Conservation (phyloP, 2,329 filamentous ascomycete genomes). For the Truncatella angustata region DNA sequence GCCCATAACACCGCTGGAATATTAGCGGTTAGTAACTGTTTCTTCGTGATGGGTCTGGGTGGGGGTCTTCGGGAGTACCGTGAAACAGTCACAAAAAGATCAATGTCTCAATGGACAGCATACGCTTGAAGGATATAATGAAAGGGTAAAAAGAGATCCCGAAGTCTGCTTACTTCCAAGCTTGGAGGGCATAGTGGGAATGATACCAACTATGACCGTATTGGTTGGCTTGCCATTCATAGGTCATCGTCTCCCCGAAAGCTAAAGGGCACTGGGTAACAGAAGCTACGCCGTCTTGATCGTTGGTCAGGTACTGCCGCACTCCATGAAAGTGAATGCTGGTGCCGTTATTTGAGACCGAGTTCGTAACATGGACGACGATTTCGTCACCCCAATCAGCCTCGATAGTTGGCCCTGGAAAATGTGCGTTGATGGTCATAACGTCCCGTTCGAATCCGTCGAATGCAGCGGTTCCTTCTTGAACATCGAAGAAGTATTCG, state of each 20-base stretch:
- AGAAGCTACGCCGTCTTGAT: slow-evolving; percentile 54
- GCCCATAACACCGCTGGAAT: slow-evolving; percentile 59
- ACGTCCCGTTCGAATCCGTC: slow-evolving; percentile 28
- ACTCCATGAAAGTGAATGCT: slow-evolving; percentile 65
- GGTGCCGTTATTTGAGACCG: slow-evolving; percentile 50
- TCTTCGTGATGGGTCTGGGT: too few relatives aligned
- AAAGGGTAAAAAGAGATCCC: too few relatives aligned
- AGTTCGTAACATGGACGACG: slow-evolving; percentile 54
- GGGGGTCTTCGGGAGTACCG: too few relatives aligned
- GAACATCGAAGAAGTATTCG: slow-evolving; percentile 27
- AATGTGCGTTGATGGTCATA: slow-evolving; percentile 39
- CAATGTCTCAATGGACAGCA: too few relatives aligned
- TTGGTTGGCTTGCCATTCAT: slow-evolving; percentile 54
- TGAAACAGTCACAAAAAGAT: too few relatives aligned
- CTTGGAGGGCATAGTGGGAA: slow-evolving; percentile 51
- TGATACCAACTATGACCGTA: slow-evolving; percentile 61
- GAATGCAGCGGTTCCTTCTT: slow-evolving; percentile 22
- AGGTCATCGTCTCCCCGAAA: slow-evolving; percentile 51
- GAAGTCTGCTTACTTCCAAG: too few relatives aligned
- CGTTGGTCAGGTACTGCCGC: slow-evolving; percentile 51
- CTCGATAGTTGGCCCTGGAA: slow-evolving; percentile 27
- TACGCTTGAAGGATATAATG: too few relatives aligned
- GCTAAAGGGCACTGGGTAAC: slow-evolving; percentile 51
- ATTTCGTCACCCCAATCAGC: slow-evolving; percentile 41
- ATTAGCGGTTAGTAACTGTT: too few relatives aligned